Evolutionary conservation across 768 basidiomycete genomes (phyloP).

Genomic region (Boletales sp.): DNA sequence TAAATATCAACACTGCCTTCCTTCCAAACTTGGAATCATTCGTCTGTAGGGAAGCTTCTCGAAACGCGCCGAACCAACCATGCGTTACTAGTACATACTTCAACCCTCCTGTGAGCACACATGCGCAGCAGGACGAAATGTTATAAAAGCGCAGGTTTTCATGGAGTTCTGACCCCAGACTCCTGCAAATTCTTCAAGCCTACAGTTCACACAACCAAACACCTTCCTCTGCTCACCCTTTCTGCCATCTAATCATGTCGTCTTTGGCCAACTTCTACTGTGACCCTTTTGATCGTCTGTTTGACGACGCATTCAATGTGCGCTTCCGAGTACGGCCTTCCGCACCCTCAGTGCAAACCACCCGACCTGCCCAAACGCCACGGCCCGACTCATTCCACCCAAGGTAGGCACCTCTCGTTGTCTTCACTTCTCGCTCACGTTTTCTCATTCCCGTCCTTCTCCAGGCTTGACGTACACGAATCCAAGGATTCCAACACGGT

Average conservation of each 20-base stretch:
- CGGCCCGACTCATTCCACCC: slow-evolving; percentile 2
- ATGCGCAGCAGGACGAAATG: too few species aligned
- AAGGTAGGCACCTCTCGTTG: too few species aligned
- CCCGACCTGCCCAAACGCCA: not conserved
- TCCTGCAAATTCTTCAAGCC: not conserved
- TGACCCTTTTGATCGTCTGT: not conserved
- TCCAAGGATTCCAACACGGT: slow-evolving; percentile 38
- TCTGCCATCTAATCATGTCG: not conserved
- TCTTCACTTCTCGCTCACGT: too few species aligned
- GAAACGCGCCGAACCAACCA: not conserved
- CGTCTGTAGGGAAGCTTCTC: not conserved
- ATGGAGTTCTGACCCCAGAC: too few species aligned
- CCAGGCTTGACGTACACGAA: slow-evolving; percentile 45
- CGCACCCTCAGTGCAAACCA: not conserved
- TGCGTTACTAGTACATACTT: not conserved
- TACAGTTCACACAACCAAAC: not conserved
- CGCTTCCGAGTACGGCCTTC: not conserved
- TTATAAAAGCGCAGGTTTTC: too few species aligned
- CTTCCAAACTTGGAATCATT: not conserved
- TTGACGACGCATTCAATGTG: not conserved
- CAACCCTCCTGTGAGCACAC: not conserved
- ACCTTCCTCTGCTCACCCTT: not conserved
- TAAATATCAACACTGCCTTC: not conserved
- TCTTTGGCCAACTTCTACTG: not conserved
- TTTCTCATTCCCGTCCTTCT: not conserved